These are phyloP conservation scores for Vaccinium vitisidaea DNA, from an alignment of 148 eudicot genomes.

Conservation along the genomic window DNA sequence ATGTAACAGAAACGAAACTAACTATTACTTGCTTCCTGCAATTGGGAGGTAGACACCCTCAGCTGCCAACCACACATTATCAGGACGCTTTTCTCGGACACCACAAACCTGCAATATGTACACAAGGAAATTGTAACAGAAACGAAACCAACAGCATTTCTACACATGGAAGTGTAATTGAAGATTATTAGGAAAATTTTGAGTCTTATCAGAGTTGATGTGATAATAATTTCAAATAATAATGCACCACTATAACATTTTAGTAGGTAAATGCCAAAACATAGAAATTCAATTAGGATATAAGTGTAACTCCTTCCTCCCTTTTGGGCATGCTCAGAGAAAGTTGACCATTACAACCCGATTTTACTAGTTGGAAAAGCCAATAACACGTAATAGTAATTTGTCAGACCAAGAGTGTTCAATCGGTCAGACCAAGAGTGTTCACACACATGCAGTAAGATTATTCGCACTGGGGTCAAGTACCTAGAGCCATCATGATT, in stretches of 20 bases:
- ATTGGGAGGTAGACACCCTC: constrained; percentile 76
- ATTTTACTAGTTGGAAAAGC: neutral
- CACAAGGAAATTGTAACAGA: neutral
- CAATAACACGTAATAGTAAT: neutral
- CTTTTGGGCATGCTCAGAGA: neutral
- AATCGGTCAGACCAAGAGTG: neutral
- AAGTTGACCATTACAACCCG: neutral
- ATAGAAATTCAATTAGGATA: too few species aligned
- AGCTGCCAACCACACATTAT: constrained; percentile 73
- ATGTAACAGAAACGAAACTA: too few species aligned
- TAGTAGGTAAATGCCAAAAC: too few species aligned
- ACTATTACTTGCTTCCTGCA: constrained; percentile 43
- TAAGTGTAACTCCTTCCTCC: too few species aligned
- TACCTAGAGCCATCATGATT: neutral
- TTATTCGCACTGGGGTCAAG: neutral
- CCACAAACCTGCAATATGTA: constrained; percentile 60
- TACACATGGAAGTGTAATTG: too few species aligned
- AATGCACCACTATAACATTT: too few species aligned
- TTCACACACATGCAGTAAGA: neutral
- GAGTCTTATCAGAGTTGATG: too few species aligned
- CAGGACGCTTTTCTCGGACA: constrained; percentile 53
- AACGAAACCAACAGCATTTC: neutral
- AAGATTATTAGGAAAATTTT: too few species aligned
- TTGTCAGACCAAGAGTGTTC: neutral
- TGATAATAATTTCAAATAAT: too few species aligned